Base-by-base conservation (phyloP, 352 stramenopile species). In the Plasmopara muralis region DNA sequence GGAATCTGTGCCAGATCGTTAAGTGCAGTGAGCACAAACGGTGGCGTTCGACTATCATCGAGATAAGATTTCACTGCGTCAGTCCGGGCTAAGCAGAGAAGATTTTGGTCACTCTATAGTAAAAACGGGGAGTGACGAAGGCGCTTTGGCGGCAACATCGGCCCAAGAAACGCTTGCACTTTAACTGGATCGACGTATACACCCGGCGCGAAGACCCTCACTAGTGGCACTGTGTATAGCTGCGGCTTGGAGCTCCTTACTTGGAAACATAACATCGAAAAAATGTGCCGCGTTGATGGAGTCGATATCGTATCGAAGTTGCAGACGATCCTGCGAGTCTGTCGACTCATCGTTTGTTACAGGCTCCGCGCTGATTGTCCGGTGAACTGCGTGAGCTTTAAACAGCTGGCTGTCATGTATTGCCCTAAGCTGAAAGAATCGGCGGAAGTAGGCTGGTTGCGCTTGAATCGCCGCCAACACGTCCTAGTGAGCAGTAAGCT, bases 141-240 rank as follows among this genome's bases (percentile, higher is more conserved):
- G 4, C 42, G 20, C 8, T 47, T 45, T 2, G 42, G 20, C 5
- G 37, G 9, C 12, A 41, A 13, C 7, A 41, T 4, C 13, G 37
- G 37, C 13, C 37, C 37, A 41, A 41, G 37, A 15, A 41, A 1
- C 2, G 37, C 37, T 41, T 41, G 13, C 8, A 41, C 9, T 16
- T 41, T 41, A 1, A 41, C 14, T 41, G 9, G 37, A 41, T 41
- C 12, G 20, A 31, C 3, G 34, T n/a, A 29, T 16, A 18, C 16
- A 10, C 42, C 5, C 34, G 9, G 9, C n/a, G 9, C 42, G 13
- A 35, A 29, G 16, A 35, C 25, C 25, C 35, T 47, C 18, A 47
- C 42, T 47, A 14, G 35, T 35, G 18, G 42, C 42, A 47, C 42
- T 35, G 12, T 47, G 20, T 14, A 29, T 10, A 5, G 42, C 42